A percentile compares a stretch with the other conserved stretches of the same genome.
These are phyloP conservation scores for Lasiodiplodia gonubiensis DNA, from an alignment of 2,329 filamentous ascomycete species.

Conservation along the genomic window DNA sequence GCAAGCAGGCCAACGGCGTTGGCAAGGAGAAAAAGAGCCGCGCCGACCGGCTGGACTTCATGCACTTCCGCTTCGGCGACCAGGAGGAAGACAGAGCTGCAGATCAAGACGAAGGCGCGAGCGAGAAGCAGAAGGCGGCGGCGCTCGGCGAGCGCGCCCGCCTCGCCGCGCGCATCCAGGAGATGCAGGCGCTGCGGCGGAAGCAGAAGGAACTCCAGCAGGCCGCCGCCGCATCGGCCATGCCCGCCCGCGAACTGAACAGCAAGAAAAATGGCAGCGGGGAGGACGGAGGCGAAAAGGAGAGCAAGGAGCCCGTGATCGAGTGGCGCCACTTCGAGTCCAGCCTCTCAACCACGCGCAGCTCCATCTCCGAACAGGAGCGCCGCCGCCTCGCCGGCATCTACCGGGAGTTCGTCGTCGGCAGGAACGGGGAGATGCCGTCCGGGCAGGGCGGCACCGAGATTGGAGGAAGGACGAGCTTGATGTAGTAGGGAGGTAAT, in stretches of 20 bases:
- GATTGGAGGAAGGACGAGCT: slow-evolving; percentile 86
- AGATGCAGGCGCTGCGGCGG: slow-evolving; percentile 74
- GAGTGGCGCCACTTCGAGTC: slow-evolving; percentile 82
- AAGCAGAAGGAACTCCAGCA: slow-evolving; percentile 62
- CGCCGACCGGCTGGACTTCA: slow-evolving; percentile 41
- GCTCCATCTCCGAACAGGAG: slow-evolving; percentile 83
- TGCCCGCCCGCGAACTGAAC: neutral
- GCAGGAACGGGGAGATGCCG: slow-evolving; percentile 92
- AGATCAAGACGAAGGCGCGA: slow-evolving; percentile 36
- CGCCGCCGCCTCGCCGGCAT: slow-evolving; percentile 75
- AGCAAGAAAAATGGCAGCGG: slow-evolving; percentile 32
- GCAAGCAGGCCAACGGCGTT: slow-evolving; percentile 31
- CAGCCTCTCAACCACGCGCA: slow-evolving; percentile 75
- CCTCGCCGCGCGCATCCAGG: slow-evolving; percentile 80
- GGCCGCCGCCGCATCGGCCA: neutral
- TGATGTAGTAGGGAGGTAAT: slow-evolving; percentile 68
- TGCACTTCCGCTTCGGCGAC: slow-evolving; percentile 80
- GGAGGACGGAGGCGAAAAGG: slow-evolving; percentile 42
- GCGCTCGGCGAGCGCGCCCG: slow-evolving; percentile 76
- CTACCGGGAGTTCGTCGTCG: slow-evolving; percentile 91
- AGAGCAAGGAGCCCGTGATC: slow-evolving; percentile 75
- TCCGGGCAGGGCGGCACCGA: slow-evolving; percentile 91
- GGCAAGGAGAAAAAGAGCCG: slow-evolving; percentile 34
- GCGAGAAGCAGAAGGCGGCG: slow-evolving; percentile 50
- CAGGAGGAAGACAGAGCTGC: neutral